These are phyloP conservation scores for Melampsora americana DNA, from an alignment of 1,284 basidiomycete species.

Conservation along the genomic window DNA sequence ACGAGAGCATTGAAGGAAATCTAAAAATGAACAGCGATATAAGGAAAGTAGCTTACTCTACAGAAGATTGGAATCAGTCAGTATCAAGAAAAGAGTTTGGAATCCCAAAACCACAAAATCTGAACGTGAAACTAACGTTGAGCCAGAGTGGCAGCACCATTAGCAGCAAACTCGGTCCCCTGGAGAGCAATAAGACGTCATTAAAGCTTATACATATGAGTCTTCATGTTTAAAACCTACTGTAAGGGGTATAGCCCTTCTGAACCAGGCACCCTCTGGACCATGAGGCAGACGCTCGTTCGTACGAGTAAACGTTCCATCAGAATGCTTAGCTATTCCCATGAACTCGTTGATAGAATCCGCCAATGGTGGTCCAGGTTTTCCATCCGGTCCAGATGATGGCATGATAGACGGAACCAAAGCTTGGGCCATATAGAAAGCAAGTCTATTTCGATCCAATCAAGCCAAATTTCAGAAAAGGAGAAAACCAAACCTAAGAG, in stretches of 20 bases:
- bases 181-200: not conserved
- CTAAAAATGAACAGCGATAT: not conserved
- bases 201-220: no score
- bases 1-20: not conserved
- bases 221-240: not conserved
- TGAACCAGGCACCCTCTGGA: constrained; percentile 3
- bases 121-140: not conserved
- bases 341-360: constrained; percentile 2
- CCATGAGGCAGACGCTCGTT: not conserved
- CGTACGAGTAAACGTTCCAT: not conserved
- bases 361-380: not conserved
- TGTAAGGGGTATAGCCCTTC: constrained; percentile 7
- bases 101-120: not conserved
- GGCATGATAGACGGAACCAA: not conserved
- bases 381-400: not conserved
- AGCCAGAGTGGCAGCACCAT: not conserved
- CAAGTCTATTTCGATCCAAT: not conserved
- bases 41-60: constrained; percentile 3
- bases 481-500: not conserved
- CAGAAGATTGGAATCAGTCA: not conserved
- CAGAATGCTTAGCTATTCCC: not conserved
- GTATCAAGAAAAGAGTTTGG: not conserved
- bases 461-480: not conserved
- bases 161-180: not conserved
- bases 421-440: not conserved